Evolutionary conservation across 2,329 filamentous ascomycete species (phyloP).

Genomic region (Pyrenophora seminiperda): DNA sequence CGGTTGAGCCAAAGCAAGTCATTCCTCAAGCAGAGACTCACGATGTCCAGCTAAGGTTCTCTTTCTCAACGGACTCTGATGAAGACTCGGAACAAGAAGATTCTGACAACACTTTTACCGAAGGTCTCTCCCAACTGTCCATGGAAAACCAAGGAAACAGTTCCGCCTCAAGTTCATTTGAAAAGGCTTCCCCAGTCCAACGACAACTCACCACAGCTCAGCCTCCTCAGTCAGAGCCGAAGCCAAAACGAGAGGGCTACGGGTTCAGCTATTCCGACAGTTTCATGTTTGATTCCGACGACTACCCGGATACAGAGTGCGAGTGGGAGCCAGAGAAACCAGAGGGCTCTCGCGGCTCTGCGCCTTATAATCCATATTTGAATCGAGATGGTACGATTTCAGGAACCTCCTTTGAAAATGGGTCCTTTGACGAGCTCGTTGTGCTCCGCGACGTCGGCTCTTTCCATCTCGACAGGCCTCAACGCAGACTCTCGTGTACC

Average conservation of each 20-base stretch:
- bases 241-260: constrained; percentile 29
- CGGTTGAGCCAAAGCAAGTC: too few relatives aligned
- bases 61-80: constrained; percentile 13
- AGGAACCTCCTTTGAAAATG: constrained; percentile 1
- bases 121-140: constrained; percentile 11
- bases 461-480: constrained; percentile 24
- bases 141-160: neutral
- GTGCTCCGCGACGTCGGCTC: constrained; percentile 30
- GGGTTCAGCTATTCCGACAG: constrained; percentile 34
- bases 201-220: neutral
- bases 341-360: neutral
- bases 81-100: neutral
- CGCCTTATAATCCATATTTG: neutral
- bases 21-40: constrained; percentile 7
- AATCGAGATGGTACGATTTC: neutral
- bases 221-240: constrained; percentile 17
- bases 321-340: constrained; percentile 15
- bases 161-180: neutral
- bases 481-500: constrained; percentile 28
- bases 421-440: constrained; percentile 30
- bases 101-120: constrained; percentile 1
- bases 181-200: neutral
- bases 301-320: constrained; percentile 31
- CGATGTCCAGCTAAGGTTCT: constrained; percentile 24
- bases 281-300: constrained; percentile 29